Evolutionary conservation across 2,329 filamentous ascomycete species (phyloP).

Genomic region (Pseudopithomyces chartarum): DNA sequence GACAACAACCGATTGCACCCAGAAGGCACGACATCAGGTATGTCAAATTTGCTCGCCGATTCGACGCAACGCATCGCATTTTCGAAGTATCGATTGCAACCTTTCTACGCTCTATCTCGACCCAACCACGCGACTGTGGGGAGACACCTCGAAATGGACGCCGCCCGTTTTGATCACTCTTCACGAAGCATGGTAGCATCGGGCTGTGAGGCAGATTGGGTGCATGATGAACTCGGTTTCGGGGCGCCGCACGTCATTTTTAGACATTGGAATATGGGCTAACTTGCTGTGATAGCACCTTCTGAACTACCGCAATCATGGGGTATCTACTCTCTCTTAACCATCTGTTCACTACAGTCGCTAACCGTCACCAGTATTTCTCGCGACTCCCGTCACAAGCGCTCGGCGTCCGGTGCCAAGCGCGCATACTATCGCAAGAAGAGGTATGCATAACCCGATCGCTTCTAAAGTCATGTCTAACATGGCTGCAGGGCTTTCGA

Average conservation of each 20-base stretch:
- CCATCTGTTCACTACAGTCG: constrained; percentile 12
- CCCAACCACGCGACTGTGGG: neutral
- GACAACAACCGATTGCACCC: constrained; percentile 41
- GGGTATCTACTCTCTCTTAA: constrained; percentile 48
- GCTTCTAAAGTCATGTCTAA: constrained; percentile 69
- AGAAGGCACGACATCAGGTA: constrained; percentile 44
- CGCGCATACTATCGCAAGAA: constrained; percentile 63
- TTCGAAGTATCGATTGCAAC: neutral
- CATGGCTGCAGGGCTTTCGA: constrained; percentile 95
- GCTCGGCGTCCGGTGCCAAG: constrained; percentile 98
- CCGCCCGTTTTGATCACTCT: constrained; percentile 1
- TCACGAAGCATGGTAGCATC: neutral
- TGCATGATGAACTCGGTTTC: neutral
- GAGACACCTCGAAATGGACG: constrained; percentile 1
- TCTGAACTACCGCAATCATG: constrained; percentile 58
- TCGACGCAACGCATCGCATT: constrained; percentile 13
- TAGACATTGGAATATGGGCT: constrained; percentile 18
- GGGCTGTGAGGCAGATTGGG: neutral
- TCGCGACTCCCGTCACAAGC: constrained; percentile 99
- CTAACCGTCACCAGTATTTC: constrained; percentile 76
- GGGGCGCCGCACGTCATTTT: neutral
- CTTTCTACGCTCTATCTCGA: neutral
- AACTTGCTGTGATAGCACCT: constrained; percentile 39
- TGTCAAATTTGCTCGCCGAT: constrained; percentile 11
- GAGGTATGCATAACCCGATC: constrained; percentile 63